Conservation (phyloP, 495 filamentous ascomycete genomes). For the Baudoinia panamericana region DNA sequence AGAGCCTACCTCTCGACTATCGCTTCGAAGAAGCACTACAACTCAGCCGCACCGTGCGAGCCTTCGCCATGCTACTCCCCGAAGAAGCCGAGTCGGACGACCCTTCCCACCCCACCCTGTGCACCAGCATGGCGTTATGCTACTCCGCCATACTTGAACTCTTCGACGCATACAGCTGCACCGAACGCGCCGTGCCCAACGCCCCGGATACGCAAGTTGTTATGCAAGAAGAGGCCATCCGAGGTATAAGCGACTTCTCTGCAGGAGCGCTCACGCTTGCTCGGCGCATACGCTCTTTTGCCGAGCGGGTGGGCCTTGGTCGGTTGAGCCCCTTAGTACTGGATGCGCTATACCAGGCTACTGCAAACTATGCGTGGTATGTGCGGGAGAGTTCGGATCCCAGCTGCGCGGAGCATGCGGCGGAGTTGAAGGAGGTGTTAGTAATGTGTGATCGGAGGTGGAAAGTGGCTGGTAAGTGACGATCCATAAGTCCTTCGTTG, state of each 20-base stretch:
- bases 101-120: conserved; percentile 3
- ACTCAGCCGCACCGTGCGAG: conserved; percentile 12
- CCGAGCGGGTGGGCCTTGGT: conserved; percentile 17
- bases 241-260: conserved; percentile 23
- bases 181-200: conserved; percentile 4
- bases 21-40: conserved; percentile 17
- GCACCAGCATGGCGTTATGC: conserved; percentile 13
- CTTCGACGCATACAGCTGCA: conserved; percentile 17
- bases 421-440: conserved; percentile 24
- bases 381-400: conserved; percentile 17
- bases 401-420: conserved; percentile 20
- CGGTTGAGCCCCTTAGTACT: conserved; percentile 26
- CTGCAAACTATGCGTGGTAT: conserved; percentile 30
- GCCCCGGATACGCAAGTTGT: conserved; percentile 13
- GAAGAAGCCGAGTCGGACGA: conserved; percentile 11
- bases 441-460: conserved; percentile 24
- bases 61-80: conserved; percentile 11
- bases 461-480: conserved; percentile 30
- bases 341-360: conserved; percentile 29
- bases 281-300: conserved; percentile 2
- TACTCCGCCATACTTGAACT: conserved; percentile 13
- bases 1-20: conserved; percentile 9
- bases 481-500: too few species aligned
- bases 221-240: conserved; percentile 20
- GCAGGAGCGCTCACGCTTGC: conserved; percentile 18